These are phyloP conservation scores for Hymenotorrendiella dingleyae DNA, from an alignment of 2,329 filamentous ascomycete genomes.

Conservation along the genomic window DNA sequence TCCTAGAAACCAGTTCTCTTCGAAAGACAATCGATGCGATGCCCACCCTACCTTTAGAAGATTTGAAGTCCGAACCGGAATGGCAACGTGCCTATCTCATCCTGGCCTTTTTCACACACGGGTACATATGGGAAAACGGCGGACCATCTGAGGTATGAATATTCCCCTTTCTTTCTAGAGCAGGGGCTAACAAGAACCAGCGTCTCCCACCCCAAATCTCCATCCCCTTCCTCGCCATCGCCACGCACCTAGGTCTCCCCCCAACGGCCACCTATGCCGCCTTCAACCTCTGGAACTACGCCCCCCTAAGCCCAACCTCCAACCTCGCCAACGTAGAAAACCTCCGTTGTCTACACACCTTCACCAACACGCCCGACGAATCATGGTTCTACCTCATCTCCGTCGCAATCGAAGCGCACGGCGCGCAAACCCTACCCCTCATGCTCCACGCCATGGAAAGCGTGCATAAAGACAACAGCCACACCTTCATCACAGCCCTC, in stretches of 20 bases:
- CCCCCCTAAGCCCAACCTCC: slow-evolving; percentile 49
- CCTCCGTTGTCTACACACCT: slow-evolving; percentile 68
- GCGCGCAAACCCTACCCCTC: slow-evolving; percentile 65
- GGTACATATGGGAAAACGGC: slow-evolving; percentile 84
- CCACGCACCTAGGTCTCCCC: slow-evolving; percentile 70
- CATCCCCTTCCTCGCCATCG: slow-evolving; percentile 68
- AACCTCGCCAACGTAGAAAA: slow-evolving; percentile 45
- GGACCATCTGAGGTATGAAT: slow-evolving; percentile 60
- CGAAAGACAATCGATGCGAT: slow-evolving; percentile 57
- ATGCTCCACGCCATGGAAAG: slow-evolving; percentile 74
- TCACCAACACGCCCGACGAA: slow-evolving; percentile 84
- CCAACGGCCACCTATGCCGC: slow-evolving; percentile 88
- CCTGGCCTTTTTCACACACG: slow-evolving; percentile 73
- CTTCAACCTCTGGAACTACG: slow-evolving; percentile 86
- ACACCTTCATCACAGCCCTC: slow-evolving; percentile 57
- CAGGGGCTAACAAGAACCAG: slow-evolving; percentile 32
- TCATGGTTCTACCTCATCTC: slow-evolving; percentile 93
- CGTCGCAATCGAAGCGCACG: slow-evolving; percentile 81
- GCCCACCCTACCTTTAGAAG: slow-evolving; percentile 62
- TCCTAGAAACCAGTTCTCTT: slow-evolving; percentile 60
- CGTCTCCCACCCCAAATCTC: slow-evolving; percentile 69
- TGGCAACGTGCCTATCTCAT: slow-evolving; percentile 79
- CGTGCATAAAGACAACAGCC: slow-evolving; percentile 53
- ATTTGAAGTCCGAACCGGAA: slow-evolving; percentile 59
- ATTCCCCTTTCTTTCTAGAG: neutral